Evolutionary conservation across 1,284 basidiomycete genomes (phyloP).

Genomic region (Cutaneotrichosporon sp.): DNA sequence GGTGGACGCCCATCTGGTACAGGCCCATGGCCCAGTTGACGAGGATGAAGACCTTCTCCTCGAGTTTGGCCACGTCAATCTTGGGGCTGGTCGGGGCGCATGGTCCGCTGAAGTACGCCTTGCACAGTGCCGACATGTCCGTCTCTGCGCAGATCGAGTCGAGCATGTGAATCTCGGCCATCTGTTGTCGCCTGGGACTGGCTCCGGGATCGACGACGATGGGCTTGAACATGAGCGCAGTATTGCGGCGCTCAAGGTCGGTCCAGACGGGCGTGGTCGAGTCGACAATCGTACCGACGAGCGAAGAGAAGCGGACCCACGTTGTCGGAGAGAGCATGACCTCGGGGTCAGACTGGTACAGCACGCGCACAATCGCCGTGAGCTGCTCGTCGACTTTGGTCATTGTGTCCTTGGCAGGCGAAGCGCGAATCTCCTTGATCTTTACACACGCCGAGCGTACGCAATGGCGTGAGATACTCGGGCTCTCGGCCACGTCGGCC

Average conservation of each 20-base stretch:
- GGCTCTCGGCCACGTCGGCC: constrained; percentile 62
- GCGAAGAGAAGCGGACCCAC: constrained; percentile 58
- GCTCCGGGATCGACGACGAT: constrained; percentile 55
- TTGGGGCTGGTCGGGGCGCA: constrained; percentile 49
- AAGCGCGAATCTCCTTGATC: constrained; percentile 59
- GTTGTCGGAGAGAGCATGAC: constrained; percentile 47
- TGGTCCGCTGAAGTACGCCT: constrained; percentile 61
- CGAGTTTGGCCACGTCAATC: constrained; percentile 52
- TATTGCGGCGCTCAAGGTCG: constrained; percentile 66
- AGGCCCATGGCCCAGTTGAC: constrained; percentile 84
- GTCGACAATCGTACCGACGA: constrained; percentile 31
- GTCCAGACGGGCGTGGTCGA: constrained; percentile 21
- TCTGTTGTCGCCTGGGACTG: constrained; percentile 56
- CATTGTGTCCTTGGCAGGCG: constrained; percentile 32
- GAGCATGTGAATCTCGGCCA: constrained; percentile 76
- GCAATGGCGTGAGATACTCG: constrained; percentile 38
- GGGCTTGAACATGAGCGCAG: constrained; percentile 71
- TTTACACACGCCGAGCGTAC: constrained; percentile 54
- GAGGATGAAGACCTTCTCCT: constrained; percentile 69
- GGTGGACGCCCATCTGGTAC: constrained; percentile 78
- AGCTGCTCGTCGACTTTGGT: constrained; percentile 38
- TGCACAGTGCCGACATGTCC: constrained; percentile 59
- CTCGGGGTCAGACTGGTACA: constrained; percentile 38
- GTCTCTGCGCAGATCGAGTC: constrained; percentile 74
- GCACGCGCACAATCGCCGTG: constrained; percentile 35